Base-by-base conservation (phyloP, 306 rosid species). In the Albizia julibrissin region DNA sequence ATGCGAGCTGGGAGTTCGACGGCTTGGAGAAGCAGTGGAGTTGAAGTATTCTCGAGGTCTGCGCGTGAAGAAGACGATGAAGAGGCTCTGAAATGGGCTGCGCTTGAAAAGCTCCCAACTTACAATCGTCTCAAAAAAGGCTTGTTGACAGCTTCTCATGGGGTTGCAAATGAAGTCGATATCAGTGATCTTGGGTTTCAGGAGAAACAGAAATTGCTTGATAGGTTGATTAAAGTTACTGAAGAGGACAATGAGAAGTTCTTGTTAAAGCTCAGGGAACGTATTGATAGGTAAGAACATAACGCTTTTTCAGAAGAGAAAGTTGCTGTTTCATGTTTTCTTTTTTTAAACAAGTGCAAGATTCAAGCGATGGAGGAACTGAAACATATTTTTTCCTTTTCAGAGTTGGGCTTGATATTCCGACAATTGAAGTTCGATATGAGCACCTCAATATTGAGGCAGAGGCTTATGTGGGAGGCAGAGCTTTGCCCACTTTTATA, bases 1-100 rank as follows among this genome's bases (percentile, higher is more conserved):
- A 59, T 82, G 22, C 10, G 89, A 71, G 77, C 50, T 1, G n/a
- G 88, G 62, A 84, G 83, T 71, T 81, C 92, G 0, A 65, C 91
- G 0, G 59, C 50, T 13, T 90, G 97, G 94, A 90, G 88, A 80
- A 81, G 81, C 87, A 83, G 72, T 74, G 80, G 77, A 9, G 76
- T 62, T 22, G 94, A 91, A 26, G 83, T 85, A 40, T 94, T 92
- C 77, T 86, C 94, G 0, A 85, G 81, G 21, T 91, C 97, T n/a
- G 70, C 82, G 2, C 80, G 74, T 1, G 82, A 84, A n/a, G 94
- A 90, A 50, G 87, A 92, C 1, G 97, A 92, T 62, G 97, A 91
- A 87, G 92, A 83, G 73, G 96, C 96, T 84, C 91, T 94, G 10
- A 89, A 88, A 70, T 91, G 97, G 97, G 92, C 93, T 64, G 93